Base-by-base conservation (phyloP, 208 protist species). In the Crithidia bombi region DNA sequence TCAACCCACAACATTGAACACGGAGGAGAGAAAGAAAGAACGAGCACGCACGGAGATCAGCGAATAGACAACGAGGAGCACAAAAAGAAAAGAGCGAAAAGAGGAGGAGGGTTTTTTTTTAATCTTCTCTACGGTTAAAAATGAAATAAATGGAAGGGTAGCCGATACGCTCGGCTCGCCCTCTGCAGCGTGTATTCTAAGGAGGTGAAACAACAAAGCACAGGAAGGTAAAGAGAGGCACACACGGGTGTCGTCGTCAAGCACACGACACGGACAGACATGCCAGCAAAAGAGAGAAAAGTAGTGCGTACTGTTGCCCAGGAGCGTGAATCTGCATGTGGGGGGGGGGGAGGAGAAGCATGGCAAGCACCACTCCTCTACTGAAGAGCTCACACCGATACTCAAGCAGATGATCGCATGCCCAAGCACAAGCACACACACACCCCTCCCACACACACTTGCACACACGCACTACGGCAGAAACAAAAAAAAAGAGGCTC, bases 41-140 rank as follows among this genome's bases (percentile, higher is more conserved):
- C 25, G n/a, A n/a, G n/a, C n/a, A n/a, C n/a, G n/a, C 47, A 14
- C 12, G 36, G 3, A 23, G 23, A 51, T 28, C 6, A 30, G 5
- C 28, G 46, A 51, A 51, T 51, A 51, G 23, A n/a, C n/a, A 52
- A 30, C 5, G 5, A 25, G 44, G 21, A 50, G 17, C 44, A 23
- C 44, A 50, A 50, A 14, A 33, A 43, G 57, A 43, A n/a, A 64
- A 19, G 25, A 12, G 33, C 14, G 35, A 36, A 64, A 51, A 51
- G 6, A 51, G 2, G 14, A 23, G n/a, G 21, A 52, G 7, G n/a
- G 25, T 21, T 21, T 23, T 52, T 11, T 52, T 7, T 23, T 15
- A 36, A 41, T 68, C 63, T 68, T 58, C 63, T 68, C 63, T 68
- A 68, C 49, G 59, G 46, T 4, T 33, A 51, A 51, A 43, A 36